phyloP scores from a whole-genome alignment of 2,329 filamentous ascomycete species.

The Colletotrichum karsti region DNA sequence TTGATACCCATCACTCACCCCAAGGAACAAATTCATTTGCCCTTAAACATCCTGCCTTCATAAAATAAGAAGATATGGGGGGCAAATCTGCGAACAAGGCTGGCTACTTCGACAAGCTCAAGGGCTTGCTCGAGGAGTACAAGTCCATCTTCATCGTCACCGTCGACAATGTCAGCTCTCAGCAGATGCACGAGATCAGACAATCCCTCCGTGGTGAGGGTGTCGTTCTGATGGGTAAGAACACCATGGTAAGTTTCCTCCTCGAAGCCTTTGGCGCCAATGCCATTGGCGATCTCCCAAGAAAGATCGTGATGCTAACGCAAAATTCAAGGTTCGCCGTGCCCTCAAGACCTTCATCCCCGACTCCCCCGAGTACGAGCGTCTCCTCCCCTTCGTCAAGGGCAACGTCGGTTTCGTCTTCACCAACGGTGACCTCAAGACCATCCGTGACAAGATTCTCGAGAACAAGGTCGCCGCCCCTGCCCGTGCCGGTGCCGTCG shows the following conservation, averaged over 20 bases:
- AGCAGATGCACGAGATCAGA: slow-evolving; percentile 99
- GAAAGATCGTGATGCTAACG: not conserved
- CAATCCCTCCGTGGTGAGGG: slow-evolving; percentile 87
- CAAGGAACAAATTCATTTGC: slow-evolving; percentile 53
- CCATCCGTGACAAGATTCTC: slow-evolving; percentile 91
- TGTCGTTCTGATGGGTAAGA: slow-evolving; percentile 99
- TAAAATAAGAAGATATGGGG: slow-evolving; percentile 94
- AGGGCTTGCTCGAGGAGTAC: slow-evolving; percentile 95
- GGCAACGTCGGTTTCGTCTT: slow-evolving; percentile 99
- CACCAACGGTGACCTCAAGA: slow-evolving; percentile 97
- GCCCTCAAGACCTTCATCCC: slow-evolving; percentile 92
- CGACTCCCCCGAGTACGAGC: slow-evolving; percentile 97
- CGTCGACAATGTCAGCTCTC: slow-evolving; percentile 99
- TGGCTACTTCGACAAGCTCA: slow-evolving; percentile 99
- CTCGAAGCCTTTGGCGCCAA: not conserved
- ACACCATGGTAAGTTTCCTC: slow-evolving; percentile 85
- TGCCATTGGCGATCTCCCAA: not conserved
- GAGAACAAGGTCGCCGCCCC: slow-evolving; percentile 97
- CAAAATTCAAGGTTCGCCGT: slow-evolving; percentile 77
- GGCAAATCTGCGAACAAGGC: slow-evolving; percentile 95
- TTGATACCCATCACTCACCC: slow-evolving; percentile 30
- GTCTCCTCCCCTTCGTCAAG: slow-evolving; percentile 93
- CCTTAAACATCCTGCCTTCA: slow-evolving; percentile 99
- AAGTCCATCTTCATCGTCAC: slow-evolving; percentile 96
- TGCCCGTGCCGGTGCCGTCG: slow-evolving; percentile 96